These are phyloP conservation scores for Fusarium pseudonygamai DNA, from an alignment of 2,329 filamentous ascomycete genomes.

Conservation along the genomic window DNA sequence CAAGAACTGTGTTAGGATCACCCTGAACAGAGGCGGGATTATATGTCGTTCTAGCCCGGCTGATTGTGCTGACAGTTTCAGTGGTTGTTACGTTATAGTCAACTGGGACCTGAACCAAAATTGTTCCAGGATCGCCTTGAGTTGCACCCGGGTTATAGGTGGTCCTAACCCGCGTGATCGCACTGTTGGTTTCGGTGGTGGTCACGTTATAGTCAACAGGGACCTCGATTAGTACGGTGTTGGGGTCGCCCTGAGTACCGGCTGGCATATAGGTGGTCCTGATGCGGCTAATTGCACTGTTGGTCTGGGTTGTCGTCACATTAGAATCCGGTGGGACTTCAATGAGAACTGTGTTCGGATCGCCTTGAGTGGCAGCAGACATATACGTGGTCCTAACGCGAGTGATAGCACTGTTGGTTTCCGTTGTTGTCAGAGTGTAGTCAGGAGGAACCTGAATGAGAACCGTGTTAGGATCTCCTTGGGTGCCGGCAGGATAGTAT, in stretches of 20 bases:
- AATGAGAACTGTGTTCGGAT: slow-evolving; percentile 5
- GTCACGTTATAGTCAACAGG: slow-evolving; percentile 4
- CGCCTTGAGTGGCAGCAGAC: not conserved
- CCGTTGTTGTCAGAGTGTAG: slow-evolving; percentile 3
- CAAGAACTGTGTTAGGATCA: slow-evolving; percentile 10
- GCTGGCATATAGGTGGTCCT: slow-evolving; percentile 9
- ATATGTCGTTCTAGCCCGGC: not conserved
- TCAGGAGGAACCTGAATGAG: slow-evolving; percentile 10
- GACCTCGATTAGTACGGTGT: slow-evolving; percentile 7
- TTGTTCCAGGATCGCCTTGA: not conserved
- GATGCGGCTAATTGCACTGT: not conserved
- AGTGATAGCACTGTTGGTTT: not conserved
- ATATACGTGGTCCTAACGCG: slow-evolving; percentile 1
- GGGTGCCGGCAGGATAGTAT: not conserved
- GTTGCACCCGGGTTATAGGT: slow-evolving; percentile 1
- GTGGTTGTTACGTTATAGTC: not conserved
- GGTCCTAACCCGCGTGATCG: not conserved
- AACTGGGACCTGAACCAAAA: not conserved
- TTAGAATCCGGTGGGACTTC: not conserved
- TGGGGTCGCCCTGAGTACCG: slow-evolving; percentile 6
- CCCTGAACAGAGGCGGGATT: not conserved
- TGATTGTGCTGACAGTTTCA: not conserved
- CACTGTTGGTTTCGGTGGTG: not conserved
- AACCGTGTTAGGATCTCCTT: slow-evolving; percentile 15
- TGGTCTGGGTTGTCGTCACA: slow-evolving; percentile 1